These are phyloP conservation scores for Saccharomycopsis guyanensis DNA, from an alignment of 805 yeast genomes.

Conservation along the genomic window DNA sequence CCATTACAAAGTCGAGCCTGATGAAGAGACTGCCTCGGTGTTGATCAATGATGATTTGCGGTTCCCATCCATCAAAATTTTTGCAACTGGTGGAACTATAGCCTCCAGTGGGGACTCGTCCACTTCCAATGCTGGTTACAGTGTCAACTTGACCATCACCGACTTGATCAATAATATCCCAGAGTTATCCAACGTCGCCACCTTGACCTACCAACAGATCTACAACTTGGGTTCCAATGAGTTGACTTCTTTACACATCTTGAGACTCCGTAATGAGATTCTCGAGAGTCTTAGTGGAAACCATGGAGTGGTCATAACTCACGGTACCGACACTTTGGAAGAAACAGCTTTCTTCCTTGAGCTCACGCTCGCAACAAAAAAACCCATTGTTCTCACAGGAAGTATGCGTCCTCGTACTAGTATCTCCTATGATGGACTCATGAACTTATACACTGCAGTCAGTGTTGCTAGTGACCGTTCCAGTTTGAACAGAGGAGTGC, in stretches of 20 bases:
- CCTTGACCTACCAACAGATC: constrained; percentile 18
- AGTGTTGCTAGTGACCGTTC: constrained; percentile 48
- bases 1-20: constrained; percentile 12
- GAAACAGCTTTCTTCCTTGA: constrained; percentile 45
- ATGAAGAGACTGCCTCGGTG: constrained; percentile 14
- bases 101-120: constrained; percentile 19
- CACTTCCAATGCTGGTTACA: constrained; percentile 19
- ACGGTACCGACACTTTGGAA: constrained; percentile 43
- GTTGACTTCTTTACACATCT: constrained; percentile 15
- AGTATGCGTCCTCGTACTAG: constrained; percentile 71
- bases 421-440: constrained; percentile 64
- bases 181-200: constrained; percentile 16
- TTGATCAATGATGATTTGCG: constrained; percentile 7
- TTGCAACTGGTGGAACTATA: constrained; percentile 22
- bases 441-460: constrained; percentile 65
- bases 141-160: constrained; percentile 18
- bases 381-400: constrained; percentile 64
- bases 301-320: constrained; percentile 43
- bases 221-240: constrained; percentile 21
- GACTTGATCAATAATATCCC: constrained; percentile 19
- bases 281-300: constrained; percentile 1
- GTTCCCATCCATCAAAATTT: constrained; percentile 18
- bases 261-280: constrained; percentile 18
- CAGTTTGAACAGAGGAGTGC: constrained; percentile 49
- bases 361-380: constrained; percentile 31